Evolutionary conservation across 768 basidiomycete species (phyloP).

Genomic region (Boletus reticuloceps): DNA sequence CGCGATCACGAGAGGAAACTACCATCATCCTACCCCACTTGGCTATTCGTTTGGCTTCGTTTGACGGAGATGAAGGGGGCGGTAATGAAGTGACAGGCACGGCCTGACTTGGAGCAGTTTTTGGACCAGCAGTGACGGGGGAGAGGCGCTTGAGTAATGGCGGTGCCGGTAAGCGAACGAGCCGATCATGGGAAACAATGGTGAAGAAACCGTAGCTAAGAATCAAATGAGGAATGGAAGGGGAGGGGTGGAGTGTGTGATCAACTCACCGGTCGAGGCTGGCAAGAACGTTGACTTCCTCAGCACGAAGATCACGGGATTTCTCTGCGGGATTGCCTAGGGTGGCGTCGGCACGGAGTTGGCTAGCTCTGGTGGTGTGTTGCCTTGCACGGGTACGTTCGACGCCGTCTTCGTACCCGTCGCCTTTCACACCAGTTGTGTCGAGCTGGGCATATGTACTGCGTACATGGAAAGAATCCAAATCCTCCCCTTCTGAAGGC

Average conservation of each 20-base stretch:
- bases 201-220: conserved; percentile 90
- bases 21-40: conserved; percentile 95
- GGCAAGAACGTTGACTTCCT: conserved; percentile 69
- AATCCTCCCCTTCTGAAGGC: conserved; percentile 76
- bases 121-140: conserved; percentile 43
- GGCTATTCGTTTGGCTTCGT: conserved; percentile 72
- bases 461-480: conserved; percentile 80
- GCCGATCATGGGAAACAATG: conserved; percentile 76
- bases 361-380: conserved; percentile 49
- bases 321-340: conserved; percentile 59
- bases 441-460: conserved; percentile 91
- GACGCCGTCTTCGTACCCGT: conserved; percentile 91
- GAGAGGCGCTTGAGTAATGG: conserved; percentile 62
- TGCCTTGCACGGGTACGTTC: conserved; percentile 85
- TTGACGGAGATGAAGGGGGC: conserved; percentile 43
- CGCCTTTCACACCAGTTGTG: conserved; percentile 85
- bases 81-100: conserved; percentile 48
- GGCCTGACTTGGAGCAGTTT: conserved; percentile 45
- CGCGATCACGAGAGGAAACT: conserved; percentile 63
- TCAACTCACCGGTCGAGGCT: conserved; percentile 81
- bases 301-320: conserved; percentile 61
- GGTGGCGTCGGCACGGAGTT: conserved; percentile 54
- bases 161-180: conserved; percentile 64
- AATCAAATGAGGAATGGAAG: conserved; percentile 12
- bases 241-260: not conserved